Evolutionary conservation across 306 rosid genomes (phyloP), one percentile per base, ranked within the genome.

Genomic region (Cicer yamashitae): DNA sequence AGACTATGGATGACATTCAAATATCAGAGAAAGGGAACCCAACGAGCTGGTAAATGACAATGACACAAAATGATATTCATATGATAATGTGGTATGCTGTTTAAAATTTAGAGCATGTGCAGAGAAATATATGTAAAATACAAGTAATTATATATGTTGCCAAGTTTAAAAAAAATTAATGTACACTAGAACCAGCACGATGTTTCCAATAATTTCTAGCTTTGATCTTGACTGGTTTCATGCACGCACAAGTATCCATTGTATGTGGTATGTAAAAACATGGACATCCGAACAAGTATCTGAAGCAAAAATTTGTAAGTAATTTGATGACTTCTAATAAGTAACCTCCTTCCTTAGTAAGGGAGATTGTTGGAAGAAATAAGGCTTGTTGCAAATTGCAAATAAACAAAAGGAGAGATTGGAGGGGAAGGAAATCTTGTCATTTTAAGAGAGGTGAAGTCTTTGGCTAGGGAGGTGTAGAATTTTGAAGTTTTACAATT

Each of bases 181-280:
- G 39, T 46, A 44, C 50, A 20, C 15, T 37, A 65, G 51, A 65
- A 73, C 38, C 37, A 67, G 44, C 61, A 6, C 9, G 50, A 39
- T 62, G 15, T 58, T 25, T 25, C 64, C 64, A 58, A 58, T 11
- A 1, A 58, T 25, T 58, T 58, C 64, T 2, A 25, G 64, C 8
- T 25, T 10, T 25, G 64, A 58, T 58, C 14, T 11, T 58, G 15
- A 58, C 64, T 11, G 0, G 8, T 57, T 57, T 57, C 40, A 38
- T n/a, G 20, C 20, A 63, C 48, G 8, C 15, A 51, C 22, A 58
- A 48, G 37, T 43, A 71, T 68, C 54, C 61, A 34, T 73, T 60
- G 18, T 40, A 72, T 13, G 84, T 10, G 52, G 34, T 25, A 77
- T 13, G 81, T 7, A 53, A 68, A 76, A 13, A 56, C 65, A 70